Evolutionary conservation across 768 basidiomycete genomes (phyloP).

Genomic region (Kockovaella imperatae): DNA sequence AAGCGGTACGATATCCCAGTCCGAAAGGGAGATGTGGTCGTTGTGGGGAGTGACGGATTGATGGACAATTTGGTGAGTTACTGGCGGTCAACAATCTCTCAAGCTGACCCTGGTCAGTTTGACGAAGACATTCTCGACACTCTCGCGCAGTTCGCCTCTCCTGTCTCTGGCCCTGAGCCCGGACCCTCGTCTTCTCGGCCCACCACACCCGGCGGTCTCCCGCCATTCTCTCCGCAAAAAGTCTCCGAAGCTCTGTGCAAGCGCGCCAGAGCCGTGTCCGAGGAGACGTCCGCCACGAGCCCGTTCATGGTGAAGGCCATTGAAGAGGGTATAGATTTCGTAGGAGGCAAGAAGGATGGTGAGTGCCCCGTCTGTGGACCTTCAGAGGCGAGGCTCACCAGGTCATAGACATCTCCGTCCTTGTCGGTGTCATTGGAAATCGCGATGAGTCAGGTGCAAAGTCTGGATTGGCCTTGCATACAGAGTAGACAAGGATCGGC

Average conservation of each 20-base stretch:
- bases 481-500: background rate
- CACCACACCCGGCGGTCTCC: conserved; percentile 6
- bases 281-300: conserved; percentile 44
- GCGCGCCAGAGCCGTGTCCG: conserved; percentile 33
- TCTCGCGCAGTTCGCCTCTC: conserved; percentile 35
- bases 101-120: conserved; percentile 23
- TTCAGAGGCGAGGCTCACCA: conserved; percentile 26
- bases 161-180: conserved; percentile 1
- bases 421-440: conserved; percentile 56
- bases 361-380: conserved; percentile 23
- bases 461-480: conserved; percentile 4
- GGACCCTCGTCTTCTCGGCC: too few species aligned
- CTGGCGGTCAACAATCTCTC: background rate
- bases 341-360: conserved; percentile 83
- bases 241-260: conserved; percentile 41
- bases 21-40: conserved; percentile 45
- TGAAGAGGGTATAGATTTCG: conserved; percentile 63
- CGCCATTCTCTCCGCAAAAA: conserved; percentile 39
- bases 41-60: conserved; percentile 43
- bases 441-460: background rate
- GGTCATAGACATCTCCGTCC: conserved; percentile 58
- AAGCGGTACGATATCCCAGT: conserved; percentile 52
- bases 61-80: conserved; percentile 44
- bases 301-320: conserved; percentile 78
- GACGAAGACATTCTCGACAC: conserved; percentile 45